Conservation (phyloP, 495 filamentous ascomycete genomes). For the Cryomyces antarcticus region DNA sequence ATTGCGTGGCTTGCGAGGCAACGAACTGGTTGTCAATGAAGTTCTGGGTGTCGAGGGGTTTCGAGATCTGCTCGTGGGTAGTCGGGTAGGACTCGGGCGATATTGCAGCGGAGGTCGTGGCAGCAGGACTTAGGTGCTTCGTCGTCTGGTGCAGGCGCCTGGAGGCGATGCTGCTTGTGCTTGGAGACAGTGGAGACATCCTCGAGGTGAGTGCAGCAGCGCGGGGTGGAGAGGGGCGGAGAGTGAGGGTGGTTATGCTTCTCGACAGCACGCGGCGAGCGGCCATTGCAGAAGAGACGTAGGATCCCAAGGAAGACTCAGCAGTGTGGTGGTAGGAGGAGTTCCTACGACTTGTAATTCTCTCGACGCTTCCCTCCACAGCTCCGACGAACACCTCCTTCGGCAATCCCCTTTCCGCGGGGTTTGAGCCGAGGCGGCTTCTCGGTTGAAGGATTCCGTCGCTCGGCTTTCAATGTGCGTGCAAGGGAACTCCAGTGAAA, state of each 20-base stretch:
- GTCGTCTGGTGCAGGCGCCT: conserved; percentile 20
- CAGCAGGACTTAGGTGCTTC: conserved; percentile 21
- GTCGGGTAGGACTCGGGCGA: conserved; percentile 55
- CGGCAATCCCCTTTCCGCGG: too few relatives aligned
- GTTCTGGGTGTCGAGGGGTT: conserved; percentile 63
- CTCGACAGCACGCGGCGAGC: conserved; percentile 10
- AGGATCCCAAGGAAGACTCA: too few relatives aligned
- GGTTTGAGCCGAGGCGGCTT: too few relatives aligned
- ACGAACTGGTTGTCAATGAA: conserved; percentile 88
- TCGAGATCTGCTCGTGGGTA: conserved; percentile 57
- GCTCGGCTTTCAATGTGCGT: too few relatives aligned
- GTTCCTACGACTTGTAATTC: too few relatives aligned
- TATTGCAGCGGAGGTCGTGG: conserved; percentile 33
- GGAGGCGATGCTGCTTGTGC: conserved; percentile 11
- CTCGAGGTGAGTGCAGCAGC: conserved; percentile 7
- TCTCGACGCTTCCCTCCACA: too few relatives aligned
- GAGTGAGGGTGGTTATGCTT: conserved; percentile 7
- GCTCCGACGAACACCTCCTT: too few relatives aligned
- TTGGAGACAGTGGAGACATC: conserved; percentile 12
- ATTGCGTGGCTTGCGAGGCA: conserved; percentile 49
- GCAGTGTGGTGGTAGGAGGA: too few relatives aligned
- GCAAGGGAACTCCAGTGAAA: too few relatives aligned
- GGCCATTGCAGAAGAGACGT: conserved; percentile 4
- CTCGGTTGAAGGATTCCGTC: too few relatives aligned
- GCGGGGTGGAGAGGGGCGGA: conserved; percentile 1